Evolutionary conservation across 495 filamentous ascomycete species (phyloP).

Genomic region (Trichoderma erinaceum): DNA sequence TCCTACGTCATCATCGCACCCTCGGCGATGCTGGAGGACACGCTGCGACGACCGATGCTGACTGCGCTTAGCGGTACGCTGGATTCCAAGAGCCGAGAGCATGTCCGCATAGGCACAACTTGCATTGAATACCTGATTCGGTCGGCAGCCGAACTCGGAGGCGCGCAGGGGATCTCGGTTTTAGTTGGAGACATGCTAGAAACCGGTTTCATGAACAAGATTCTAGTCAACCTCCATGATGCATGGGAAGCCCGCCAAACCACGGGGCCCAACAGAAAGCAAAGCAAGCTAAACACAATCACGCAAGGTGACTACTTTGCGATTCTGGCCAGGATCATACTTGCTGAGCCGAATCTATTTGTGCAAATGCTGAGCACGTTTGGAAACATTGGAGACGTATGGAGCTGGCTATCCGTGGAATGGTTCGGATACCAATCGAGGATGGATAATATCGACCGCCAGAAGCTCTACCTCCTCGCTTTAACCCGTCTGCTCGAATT

Average conservation of each 20-base stretch:
- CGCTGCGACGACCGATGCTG: slow-evolving; percentile 52
- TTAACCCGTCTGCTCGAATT: slow-evolving; percentile 74
- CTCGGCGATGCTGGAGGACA: slow-evolving; percentile 60
- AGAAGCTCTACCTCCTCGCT: slow-evolving; percentile 77
- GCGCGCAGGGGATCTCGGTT: slow-evolving; percentile 55
- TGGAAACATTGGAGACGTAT: slow-evolving; percentile 41
- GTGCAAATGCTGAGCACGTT: slow-evolving; percentile 45
- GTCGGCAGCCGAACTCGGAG: slow-evolving; percentile 60
- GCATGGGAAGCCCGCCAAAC: slow-evolving; percentile 68
- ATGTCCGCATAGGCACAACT: slow-evolving; percentile 57
- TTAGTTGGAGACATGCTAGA: slow-evolving; percentile 64
- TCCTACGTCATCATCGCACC: slow-evolving; percentile 78
- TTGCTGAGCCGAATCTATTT: slow-evolving; percentile 63
- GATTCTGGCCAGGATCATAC: slow-evolving; percentile 71
- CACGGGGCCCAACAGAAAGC: slow-evolving; percentile 63
- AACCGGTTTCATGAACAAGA: slow-evolving; percentile 55
- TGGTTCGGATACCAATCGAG: slow-evolving; percentile 87
- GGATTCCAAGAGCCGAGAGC: slow-evolving; percentile 54
- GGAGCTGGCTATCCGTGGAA: slow-evolving; percentile 71
- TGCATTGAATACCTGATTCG: slow-evolving; percentile 68
- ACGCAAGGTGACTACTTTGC: slow-evolving; percentile 77
- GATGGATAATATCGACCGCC: slow-evolving; percentile 63
- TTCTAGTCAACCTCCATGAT: slow-evolving; percentile 66
- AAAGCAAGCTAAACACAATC: slow-evolving; percentile 55
- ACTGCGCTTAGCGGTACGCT: slow-evolving; percentile 54